phyloP scores from a whole-genome alignment of 371 early-diverging fungal genomes.

The Coemansia sp. region DNA sequence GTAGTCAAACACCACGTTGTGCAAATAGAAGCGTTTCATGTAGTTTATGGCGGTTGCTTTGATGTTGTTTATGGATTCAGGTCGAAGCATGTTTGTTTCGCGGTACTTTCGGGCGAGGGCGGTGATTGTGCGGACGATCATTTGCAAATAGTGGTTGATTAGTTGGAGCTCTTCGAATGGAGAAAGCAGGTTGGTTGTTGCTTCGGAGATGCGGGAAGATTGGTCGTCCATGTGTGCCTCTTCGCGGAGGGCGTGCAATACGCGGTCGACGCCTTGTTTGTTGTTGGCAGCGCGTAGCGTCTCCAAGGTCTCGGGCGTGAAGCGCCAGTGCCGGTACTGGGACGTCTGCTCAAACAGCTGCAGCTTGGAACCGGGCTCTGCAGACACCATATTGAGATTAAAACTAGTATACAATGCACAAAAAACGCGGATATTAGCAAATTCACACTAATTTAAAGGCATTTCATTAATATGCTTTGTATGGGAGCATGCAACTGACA shows the following conservation, averaged over 20 bases:
- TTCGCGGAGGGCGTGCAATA: slow-evolving; percentile 56
- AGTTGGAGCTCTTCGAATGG: slow-evolving; percentile 42
- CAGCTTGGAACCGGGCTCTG: slow-evolving; percentile 3
- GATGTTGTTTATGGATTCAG: slow-evolving; percentile 43
- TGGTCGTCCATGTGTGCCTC: slow-evolving; percentile 52
- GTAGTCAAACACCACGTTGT: slow-evolving; percentile 85
- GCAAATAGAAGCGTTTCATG: slow-evolving; percentile 88
- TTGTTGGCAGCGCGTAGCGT: slow-evolving; percentile 63
- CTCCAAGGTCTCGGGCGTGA: slow-evolving; percentile 58
- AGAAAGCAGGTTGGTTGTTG: slow-evolving; percentile 31
- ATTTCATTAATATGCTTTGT: background rate
- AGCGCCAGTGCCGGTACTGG: slow-evolving; percentile 76
- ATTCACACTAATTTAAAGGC: background rate
- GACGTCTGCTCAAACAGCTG: slow-evolving; percentile 54
- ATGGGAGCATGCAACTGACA: background rate
- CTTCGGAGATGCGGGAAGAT: slow-evolving; percentile 24
- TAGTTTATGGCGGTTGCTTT: slow-evolving; percentile 87
- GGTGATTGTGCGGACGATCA: slow-evolving; percentile 27
- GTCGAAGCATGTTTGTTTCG: slow-evolving; percentile 51
- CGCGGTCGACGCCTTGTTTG: slow-evolving; percentile 59
- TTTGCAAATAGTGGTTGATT: slow-evolving; percentile 39
- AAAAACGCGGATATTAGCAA: background rate
- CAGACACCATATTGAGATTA: background rate
- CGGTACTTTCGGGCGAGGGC: slow-evolving; percentile 20
- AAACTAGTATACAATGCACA: background rate